A percentile compares a stretch with the other conserved stretches of the same genome.
Conservation (phyloP, 2,329 filamentous ascomycete genomes). For the Fusarium falciforme region DNA sequence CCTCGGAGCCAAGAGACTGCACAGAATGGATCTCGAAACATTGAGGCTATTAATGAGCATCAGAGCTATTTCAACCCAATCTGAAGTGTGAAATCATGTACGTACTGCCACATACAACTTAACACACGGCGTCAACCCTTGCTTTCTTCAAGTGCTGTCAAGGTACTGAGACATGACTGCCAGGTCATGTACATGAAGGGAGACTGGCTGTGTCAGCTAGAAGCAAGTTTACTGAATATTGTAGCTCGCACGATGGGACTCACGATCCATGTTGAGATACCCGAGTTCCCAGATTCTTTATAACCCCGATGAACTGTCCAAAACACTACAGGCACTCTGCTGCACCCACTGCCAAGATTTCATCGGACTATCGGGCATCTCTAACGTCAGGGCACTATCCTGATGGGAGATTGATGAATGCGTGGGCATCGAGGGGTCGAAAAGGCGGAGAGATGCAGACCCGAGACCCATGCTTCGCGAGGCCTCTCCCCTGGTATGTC, state of each 20-base stretch:
- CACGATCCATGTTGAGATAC: not conserved
- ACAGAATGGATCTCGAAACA: not conserved
- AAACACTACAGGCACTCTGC: not conserved
- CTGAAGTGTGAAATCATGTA: not conserved
- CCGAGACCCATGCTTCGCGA: too few species aligned
- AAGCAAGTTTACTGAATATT: too few species aligned
- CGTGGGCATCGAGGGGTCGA: too few species aligned
- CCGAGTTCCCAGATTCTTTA: not conserved
- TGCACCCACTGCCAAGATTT: not conserved
- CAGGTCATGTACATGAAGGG: not conserved
- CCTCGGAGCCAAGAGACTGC: not conserved
- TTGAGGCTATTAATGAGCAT: not conserved
- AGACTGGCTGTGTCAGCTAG: not conserved
- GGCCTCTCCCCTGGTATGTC: too few species aligned
- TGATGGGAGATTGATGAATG: too few species aligned
- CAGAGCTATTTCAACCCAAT: not conserved
- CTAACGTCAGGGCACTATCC: too few species aligned
- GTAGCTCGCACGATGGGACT: not conserved
- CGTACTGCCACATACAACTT: not conserved
- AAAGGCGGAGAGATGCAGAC: too few species aligned
- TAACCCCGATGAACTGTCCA: not conserved
- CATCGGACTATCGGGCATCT: not conserved
- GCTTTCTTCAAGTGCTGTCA: not conserved
- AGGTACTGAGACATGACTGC: not conserved
- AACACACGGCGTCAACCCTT: not conserved